Percentiles rank a stretch among this genome's conserved stretches.
phyloP scores from a whole-genome alignment of 2,329 filamentous ascomycete species.

The Monosporascus sp. region DNA sequence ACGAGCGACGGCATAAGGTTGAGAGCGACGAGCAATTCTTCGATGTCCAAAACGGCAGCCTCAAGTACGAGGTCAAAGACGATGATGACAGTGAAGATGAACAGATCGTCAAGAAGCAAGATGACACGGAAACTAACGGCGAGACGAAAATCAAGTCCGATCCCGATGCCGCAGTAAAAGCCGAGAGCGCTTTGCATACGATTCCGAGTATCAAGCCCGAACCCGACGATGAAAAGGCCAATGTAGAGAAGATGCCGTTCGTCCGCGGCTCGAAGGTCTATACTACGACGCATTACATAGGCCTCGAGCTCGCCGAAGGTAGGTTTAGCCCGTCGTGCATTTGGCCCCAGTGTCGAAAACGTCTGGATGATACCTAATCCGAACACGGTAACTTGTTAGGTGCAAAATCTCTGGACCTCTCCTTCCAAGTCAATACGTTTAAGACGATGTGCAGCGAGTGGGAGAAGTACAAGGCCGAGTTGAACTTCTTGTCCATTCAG shows the following conservation, averaged over 20 bases:
- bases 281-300: constrained; percentile 92
- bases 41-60: constrained; percentile 48
- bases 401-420: constrained; percentile 68
- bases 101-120: constrained; percentile 20
- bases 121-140: constrained; percentile 12
- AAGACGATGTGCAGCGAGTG: constrained; percentile 74
- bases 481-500: constrained; percentile 74
- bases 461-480: constrained; percentile 67
- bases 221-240: constrained; percentile 18
- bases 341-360: constrained; percentile 7
- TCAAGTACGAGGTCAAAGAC: constrained; percentile 38
- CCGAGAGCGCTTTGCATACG: constrained; percentile 39
- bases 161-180: constrained; percentile 35
- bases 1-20: constrained; percentile 74
- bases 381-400: constrained; percentile 39
- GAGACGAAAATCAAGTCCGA: constrained; percentile 5
- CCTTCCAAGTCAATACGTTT: constrained; percentile 79
- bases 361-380: constrained; percentile 16
- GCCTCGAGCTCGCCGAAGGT: constrained; percentile 74
- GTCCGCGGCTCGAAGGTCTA: constrained; percentile 50
- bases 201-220: constrained; percentile 17
- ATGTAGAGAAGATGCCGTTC: constrained; percentile 16
- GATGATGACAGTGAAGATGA: constrained; percentile 15
- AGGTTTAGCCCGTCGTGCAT: constrained; percentile 27
- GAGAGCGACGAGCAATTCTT: constrained; percentile 46